Conservation (phyloP, 2,329 filamentous ascomycete genomes). For the Fusarium drepaniforme region DNA sequence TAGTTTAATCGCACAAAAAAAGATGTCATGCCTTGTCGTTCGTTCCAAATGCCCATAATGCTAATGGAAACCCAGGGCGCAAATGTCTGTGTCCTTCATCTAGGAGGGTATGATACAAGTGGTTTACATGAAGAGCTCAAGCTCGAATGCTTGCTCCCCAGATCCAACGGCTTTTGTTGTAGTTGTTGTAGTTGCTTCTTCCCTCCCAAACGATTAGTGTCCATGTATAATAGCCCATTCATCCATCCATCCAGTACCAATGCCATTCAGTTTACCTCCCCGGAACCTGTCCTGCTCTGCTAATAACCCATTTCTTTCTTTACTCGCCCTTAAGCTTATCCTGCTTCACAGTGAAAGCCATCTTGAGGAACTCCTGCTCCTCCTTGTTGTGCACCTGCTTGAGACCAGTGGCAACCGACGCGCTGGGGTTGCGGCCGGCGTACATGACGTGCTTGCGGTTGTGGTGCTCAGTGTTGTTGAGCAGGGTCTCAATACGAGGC, state of each 20-base stretch:
- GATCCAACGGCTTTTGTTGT: slow-evolving; percentile 32
- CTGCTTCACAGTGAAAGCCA: slow-evolving; percentile 73
- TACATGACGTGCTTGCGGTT: slow-evolving; percentile 97
- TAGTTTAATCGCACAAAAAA: slow-evolving; percentile 24
- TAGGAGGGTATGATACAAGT: slow-evolving; percentile 51
- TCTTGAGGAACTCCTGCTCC: slow-evolving; percentile 84
- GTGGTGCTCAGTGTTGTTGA: slow-evolving; percentile 94
- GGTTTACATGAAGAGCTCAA: slow-evolving; percentile 46
- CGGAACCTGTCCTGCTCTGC: slow-evolving; percentile 10
- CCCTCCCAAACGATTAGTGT: slow-evolving; percentile 40
- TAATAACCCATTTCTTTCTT: slow-evolving; percentile 10
- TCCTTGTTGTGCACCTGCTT: slow-evolving; percentile 93
- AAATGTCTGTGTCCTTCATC: slow-evolving; percentile 38
- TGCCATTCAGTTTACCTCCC: slow-evolving; percentile 21
- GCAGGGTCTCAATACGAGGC: slow-evolving; percentile 94
- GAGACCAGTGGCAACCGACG: slow-evolving; percentile 91
- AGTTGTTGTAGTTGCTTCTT: slow-evolving; percentile 23
- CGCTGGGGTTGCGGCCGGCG: slow-evolving; percentile 92
- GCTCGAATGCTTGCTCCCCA: slow-evolving; percentile 32
- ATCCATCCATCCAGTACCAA: slow-evolving; percentile 14
- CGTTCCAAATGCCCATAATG: slow-evolving; percentile 38
- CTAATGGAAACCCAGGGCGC: slow-evolving; percentile 38
- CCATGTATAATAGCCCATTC: slow-evolving; percentile 21
- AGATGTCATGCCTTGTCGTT: slow-evolving; percentile 41
- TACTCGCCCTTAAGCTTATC: slow-evolving; percentile 79